These are phyloP conservation scores for Chrysopogon serrulatus DNA, from an alignment of 176 grass and related monocot genomes.

Conservation along the genomic window DNA sequence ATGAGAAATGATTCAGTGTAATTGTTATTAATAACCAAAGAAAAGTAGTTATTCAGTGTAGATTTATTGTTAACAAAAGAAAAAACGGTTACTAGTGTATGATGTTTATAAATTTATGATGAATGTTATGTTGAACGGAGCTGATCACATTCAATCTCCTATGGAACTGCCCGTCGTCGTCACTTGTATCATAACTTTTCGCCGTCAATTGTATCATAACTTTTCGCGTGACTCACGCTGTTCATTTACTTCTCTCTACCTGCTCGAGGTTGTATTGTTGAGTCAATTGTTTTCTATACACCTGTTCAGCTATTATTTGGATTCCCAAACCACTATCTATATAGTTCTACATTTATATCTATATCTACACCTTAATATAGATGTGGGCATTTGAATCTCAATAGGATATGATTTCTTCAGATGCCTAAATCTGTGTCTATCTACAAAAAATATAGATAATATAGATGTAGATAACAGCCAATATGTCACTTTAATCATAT, in stretches of 20 bases:
- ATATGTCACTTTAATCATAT: too few relatives aligned
- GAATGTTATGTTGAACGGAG: background rate
- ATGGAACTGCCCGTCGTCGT: background rate
- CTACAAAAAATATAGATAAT: too few relatives aligned
- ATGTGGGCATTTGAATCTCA: too few relatives aligned
- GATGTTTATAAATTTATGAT: constrained; percentile 11
- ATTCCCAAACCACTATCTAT: background rate
- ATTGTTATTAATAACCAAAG: background rate
- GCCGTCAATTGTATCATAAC: background rate
- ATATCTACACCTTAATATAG: too few relatives aligned
- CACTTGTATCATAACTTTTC: background rate
- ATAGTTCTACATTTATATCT: background rate
- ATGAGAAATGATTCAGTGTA: background rate
- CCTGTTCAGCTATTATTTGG: background rate
- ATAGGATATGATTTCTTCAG: too few relatives aligned
- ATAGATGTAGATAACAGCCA: too few relatives aligned
- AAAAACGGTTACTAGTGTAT: background rate
- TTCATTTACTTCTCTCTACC: background rate
- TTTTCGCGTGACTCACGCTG: background rate
- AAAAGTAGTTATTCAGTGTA: background rate
- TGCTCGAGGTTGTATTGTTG: background rate
- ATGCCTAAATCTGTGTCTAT: too few relatives aligned
- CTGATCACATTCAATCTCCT: background rate
- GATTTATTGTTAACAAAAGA: background rate
- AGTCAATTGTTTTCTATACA: too few relatives aligned